Conservation (phyloP, 495 filamentous ascomycete genomes). For the Hypoxylon trugodes region DNA sequence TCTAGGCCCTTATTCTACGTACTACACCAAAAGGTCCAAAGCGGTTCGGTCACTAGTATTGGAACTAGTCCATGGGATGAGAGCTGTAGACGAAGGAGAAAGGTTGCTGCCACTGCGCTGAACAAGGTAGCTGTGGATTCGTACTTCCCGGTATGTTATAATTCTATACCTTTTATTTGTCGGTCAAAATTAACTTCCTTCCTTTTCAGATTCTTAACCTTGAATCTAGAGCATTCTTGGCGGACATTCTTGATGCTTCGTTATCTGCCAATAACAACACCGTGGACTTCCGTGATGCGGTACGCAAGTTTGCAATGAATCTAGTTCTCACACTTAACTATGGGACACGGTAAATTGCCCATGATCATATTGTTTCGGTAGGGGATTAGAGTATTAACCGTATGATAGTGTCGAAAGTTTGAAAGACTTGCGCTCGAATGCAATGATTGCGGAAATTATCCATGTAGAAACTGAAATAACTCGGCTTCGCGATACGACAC, state of each 20-base stretch:
- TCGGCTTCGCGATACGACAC: conserved; percentile 70
- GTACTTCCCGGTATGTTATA: no score
- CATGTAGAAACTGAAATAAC: conserved; percentile 69
- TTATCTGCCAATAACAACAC: conserved; percentile 63
- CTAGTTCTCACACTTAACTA: conserved; percentile 74
- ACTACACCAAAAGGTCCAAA: conserved; percentile 76
- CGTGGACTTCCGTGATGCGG: conserved; percentile 70
- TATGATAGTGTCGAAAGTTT: no score
- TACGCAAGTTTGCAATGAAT: conserved; percentile 72
- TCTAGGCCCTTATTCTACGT: conserved; percentile 75
- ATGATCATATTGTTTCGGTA: no score
- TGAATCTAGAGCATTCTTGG: conserved; percentile 70
- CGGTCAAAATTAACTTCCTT: conserved; percentile 68
- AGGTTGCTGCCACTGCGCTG: conserved; percentile 74
- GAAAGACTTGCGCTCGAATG: conserved; percentile 62
- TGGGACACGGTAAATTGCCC: no score
- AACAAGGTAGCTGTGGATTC: no score
- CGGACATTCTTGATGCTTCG: conserved; percentile 68
- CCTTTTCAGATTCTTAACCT: conserved; percentile 77
- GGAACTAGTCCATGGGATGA: conserved; percentile 80
- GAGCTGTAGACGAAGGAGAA: conserved; percentile 72
- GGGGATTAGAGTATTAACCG: no score
- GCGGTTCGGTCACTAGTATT: conserved; percentile 74
- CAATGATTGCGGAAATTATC: conserved; percentile 64
- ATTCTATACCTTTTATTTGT: no score